These are phyloP conservation scores for Graphilbum fragrans DNA, from an alignment of 2,329 filamentous ascomycete species.

Conservation along the genomic window DNA sequence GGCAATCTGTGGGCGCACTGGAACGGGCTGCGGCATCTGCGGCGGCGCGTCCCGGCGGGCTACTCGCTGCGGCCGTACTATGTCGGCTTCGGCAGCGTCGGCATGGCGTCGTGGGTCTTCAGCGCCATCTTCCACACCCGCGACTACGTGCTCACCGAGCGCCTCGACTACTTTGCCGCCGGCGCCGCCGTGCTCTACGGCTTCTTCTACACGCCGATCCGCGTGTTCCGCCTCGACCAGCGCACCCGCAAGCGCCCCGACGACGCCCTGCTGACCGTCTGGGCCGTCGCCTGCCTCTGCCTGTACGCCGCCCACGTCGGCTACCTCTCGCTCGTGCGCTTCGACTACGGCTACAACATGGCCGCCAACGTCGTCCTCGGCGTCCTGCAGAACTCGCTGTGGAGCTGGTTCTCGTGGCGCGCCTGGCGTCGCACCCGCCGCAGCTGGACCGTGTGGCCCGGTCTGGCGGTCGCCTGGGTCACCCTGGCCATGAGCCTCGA, in stretches of 20 bases:
- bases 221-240: conserved; percentile 69
- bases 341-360: conserved; percentile 99
- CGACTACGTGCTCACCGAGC: conserved; percentile 77
- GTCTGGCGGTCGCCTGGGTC: conserved; percentile 83
- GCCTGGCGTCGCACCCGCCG: conserved; percentile 61
- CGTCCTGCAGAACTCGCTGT: conserved; percentile 67
- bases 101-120: conserved; percentile 73
- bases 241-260: conserved; percentile 18
- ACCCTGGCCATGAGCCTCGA: conserved; percentile 92
- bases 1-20: conserved; percentile 84
- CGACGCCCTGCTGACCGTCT: conserved; percentile 48
- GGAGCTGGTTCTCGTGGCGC: conserved; percentile 71
- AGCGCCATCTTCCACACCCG: conserved; percentile 87
- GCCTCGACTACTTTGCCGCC: conserved; percentile 91
- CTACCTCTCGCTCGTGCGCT: conserved; percentile 75
- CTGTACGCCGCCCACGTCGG: conserved; percentile 67
- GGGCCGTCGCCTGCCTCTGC: conserved; percentile 60
- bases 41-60: conserved; percentile 52
- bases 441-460: conserved; percentile 80
- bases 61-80: conserved; percentile 79
- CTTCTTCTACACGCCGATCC: conserved; percentile 70
- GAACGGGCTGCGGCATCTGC: conserved; percentile 60
- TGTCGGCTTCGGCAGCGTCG: conserved; percentile 64
- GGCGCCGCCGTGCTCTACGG: conserved; percentile 86
- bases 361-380: conserved; percentile 80